A percentile compares a stretch with the other conserved stretches of the same genome.
These are phyloP conservation scores for Setomelanomma holmii DNA, from an alignment of 2,329 filamentous ascomycete genomes.

Conservation along the genomic window DNA sequence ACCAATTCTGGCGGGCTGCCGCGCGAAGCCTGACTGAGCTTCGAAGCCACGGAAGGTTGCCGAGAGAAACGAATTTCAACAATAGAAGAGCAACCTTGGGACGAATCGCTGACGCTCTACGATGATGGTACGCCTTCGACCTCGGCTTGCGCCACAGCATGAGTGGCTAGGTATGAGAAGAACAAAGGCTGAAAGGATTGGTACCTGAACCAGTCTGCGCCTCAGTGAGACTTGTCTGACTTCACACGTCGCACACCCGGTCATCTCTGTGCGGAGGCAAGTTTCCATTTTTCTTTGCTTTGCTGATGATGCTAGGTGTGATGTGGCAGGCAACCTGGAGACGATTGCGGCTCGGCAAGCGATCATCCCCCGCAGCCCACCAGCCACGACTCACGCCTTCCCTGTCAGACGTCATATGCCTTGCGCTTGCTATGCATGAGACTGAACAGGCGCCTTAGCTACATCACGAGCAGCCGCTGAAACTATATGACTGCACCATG, in stretches of 20 bases:
- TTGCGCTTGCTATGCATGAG: slow-evolving; percentile 16
- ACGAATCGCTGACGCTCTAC: too few species aligned
- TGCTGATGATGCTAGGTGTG: not conserved
- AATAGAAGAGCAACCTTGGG: too few species aligned
- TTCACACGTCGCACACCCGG: not conserved
- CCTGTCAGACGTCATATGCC: slow-evolving; percentile 22
- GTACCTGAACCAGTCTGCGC: not conserved
- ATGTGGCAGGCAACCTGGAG: slow-evolving; percentile 1
- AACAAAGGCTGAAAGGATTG: not conserved
- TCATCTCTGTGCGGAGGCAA: not conserved
- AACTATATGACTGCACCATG: slow-evolving; percentile 25
- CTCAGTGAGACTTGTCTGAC: not conserved
- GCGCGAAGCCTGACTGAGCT: too few species aligned
- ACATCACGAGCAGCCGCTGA: slow-evolving; percentile 20
- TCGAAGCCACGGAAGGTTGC: too few species aligned
- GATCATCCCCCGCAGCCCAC: slow-evolving; percentile 12
- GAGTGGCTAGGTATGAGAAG: not conserved
- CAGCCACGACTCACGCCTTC: slow-evolving; percentile 12
- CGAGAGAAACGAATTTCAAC: too few species aligned
- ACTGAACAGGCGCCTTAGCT: slow-evolving; percentile 16
- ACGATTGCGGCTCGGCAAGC: slow-evolving; percentile 15
- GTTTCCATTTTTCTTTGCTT: not conserved
- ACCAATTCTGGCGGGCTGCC: too few species aligned
- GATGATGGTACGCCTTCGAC: too few species aligned
- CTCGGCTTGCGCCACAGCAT: not conserved